Evolutionary conservation across 352 stramenopile genomes (phyloP).

Genomic region (Aphanomyces euteiches): DNA sequence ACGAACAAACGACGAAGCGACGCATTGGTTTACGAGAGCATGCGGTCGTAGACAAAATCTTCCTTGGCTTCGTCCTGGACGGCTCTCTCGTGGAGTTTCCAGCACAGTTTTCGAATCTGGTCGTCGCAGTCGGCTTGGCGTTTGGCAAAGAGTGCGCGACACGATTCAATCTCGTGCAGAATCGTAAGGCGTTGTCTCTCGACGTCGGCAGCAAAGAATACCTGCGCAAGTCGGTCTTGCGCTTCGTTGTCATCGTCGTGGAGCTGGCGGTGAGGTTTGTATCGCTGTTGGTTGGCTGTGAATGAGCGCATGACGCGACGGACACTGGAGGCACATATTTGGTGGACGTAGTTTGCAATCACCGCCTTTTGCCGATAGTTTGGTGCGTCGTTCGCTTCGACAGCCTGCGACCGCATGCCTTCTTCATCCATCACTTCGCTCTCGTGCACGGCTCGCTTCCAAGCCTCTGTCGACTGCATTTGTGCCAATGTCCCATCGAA

Average conservation of each 20-base stretch:
- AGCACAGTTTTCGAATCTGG: conserved; percentile 4
- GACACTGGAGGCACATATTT: not conserved
- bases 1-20: no score
- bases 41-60: conserved; percentile 3
- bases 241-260: not conserved
- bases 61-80: not conserved
- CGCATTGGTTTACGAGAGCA: no score
- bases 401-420: not conserved
- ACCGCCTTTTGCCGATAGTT: not conserved
- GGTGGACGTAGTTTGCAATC: conserved; percentile 4
- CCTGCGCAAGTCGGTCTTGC: not conserved
- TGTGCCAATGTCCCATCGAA: not conserved
- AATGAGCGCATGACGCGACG: not conserved
- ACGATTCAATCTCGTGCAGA: conserved; percentile 15
- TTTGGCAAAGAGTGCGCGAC: conserved; percentile 10
- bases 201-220: conserved; percentile 21
- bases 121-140: conserved; percentile 4
- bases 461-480: not conserved
- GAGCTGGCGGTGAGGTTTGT: no score
- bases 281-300: not conserved
- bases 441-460: not conserved
- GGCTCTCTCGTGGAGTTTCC: conserved; percentile 9
- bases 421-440: conserved; percentile 3
- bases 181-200: conserved; percentile 12
- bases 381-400: not conserved